These are phyloP conservation scores for Neurospora sp. DNA, from an alignment of 495 filamentous ascomycete species.

Conservation along the genomic window DNA sequence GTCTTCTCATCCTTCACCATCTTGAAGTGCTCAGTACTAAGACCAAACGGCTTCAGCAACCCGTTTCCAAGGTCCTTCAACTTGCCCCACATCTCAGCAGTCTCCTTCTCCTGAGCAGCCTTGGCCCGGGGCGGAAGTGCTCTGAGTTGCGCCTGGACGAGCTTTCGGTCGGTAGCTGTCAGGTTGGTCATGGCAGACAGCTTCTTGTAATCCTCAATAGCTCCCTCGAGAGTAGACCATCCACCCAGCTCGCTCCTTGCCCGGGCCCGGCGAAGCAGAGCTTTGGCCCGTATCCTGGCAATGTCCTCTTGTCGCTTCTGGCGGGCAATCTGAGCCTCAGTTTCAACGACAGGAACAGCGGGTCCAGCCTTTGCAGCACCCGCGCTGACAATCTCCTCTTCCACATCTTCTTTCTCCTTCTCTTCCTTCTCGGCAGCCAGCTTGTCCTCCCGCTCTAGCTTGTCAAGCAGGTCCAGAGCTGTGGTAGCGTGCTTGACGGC, in stretches of 20 bases:
- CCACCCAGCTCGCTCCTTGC: conserved; percentile 59
- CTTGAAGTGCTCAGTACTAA: conserved; percentile 88
- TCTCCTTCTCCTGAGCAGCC: conserved; percentile 71
- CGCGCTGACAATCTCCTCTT: conserved; percentile 46
- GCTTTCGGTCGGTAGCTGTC: conserved; percentile 49
- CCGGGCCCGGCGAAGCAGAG: conserved; percentile 73
- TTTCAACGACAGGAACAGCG: conserved; percentile 28
- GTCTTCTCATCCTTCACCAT: conserved; percentile 83
- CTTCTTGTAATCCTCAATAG: conserved; percentile 63
- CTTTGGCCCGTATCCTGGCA: conserved; percentile 70
- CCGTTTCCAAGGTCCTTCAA: conserved; percentile 90
- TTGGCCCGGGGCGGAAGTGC: conserved; percentile 57
- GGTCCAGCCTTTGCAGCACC: conserved; percentile 39
- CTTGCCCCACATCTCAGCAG: conserved; percentile 93
- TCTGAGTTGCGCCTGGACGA: conserved; percentile 54
- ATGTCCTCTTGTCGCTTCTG: conserved; percentile 48
- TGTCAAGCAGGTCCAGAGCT: conserved; percentile 62
- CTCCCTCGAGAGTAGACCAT: conserved; percentile 75
- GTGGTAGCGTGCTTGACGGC: conserved; percentile 63
- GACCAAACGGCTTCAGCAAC: conserved; percentile 81
- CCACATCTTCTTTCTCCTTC: conserved; percentile 48
- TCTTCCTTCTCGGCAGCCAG: conserved; percentile 40
- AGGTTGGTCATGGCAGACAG: conserved; percentile 49
- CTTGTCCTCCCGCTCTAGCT: conserved; percentile 31
- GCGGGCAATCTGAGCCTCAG: conserved; percentile 15